These are phyloP conservation scores for Thymus quinquecostatus DNA, from an alignment of 257 asterid species.

Conservation along the genomic window DNA sequence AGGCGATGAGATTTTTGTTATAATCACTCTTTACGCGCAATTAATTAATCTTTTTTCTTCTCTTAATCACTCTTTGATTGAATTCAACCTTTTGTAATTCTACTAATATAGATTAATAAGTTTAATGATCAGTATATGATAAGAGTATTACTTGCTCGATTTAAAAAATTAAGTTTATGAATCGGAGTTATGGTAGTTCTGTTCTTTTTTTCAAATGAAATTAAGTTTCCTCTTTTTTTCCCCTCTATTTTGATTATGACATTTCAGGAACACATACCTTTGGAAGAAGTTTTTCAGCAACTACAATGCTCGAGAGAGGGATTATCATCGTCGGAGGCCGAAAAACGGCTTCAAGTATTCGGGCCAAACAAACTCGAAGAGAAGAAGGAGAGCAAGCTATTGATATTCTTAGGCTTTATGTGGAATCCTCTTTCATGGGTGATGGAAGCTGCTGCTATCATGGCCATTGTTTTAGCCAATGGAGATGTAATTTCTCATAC, in stretches of 20 bases:
- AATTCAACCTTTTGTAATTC: too few relatives aligned
- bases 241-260: neutral
- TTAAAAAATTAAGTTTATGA: neutral
- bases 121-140: neutral
- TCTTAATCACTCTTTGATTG: too few relatives aligned
- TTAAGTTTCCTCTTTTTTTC: too few relatives aligned
- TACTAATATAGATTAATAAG: too few relatives aligned
- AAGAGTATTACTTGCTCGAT: neutral
- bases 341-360: conserved; percentile 59
- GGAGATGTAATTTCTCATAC: conserved; percentile 49
- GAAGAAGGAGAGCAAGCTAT: conserved; percentile 72
- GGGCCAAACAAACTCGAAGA: conserved; percentile 94
- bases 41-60: too few relatives aligned
- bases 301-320: conserved; percentile 75
- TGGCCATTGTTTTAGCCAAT: conserved; percentile 75
- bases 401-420: conserved; percentile 75
- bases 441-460: conserved; percentile 79
- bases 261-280: conserved; percentile 70
- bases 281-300: conserved; percentile 76
- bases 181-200: neutral
- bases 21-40: too few relatives aligned
- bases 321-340: conserved; percentile 58
- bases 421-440: conserved; percentile 96
- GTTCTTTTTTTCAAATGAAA: neutral
- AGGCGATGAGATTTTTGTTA: too few relatives aligned